phyloP scores from a whole-genome alignment of 768 basidiomycete species.

The Amanita pallidorosea region DNA sequence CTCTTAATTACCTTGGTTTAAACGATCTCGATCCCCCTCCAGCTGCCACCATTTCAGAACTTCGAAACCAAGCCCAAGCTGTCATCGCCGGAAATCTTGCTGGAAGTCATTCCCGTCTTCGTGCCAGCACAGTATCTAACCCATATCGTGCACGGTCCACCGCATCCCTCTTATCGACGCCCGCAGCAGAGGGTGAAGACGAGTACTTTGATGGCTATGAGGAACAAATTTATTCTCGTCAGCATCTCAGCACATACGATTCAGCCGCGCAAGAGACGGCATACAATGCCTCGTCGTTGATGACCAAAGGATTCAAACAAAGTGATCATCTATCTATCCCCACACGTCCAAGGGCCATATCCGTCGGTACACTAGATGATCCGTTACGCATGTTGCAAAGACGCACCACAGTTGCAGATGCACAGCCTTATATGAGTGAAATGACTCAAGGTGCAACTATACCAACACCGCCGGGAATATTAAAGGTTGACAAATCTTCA shows the following conservation, averaged over 20 bases:
- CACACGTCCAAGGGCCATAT: constrained; percentile 70
- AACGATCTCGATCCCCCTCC: constrained; percentile 66
- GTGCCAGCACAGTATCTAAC: constrained; percentile 89
- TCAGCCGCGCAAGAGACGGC: constrained; percentile 36
- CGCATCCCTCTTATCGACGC: constrained; percentile 51
- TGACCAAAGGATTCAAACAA: constrained; percentile 66
- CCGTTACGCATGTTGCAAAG: constrained; percentile 62
- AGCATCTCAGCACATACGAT: constrained; percentile 56
- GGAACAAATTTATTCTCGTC: constrained; percentile 37
- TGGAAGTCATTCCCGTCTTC: constrained; percentile 59
- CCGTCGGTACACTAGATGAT: constrained; percentile 82
- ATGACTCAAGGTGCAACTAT: constrained; percentile 30
- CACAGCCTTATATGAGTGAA: constrained; percentile 51
- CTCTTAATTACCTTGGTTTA: constrained; percentile 92
- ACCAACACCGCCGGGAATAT: constrained; percentile 37
- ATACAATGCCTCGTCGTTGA: constrained; percentile 46
- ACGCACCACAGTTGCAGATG: constrained; percentile 41
- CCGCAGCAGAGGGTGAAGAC: constrained; percentile 68
- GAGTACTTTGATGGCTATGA: constrained; percentile 58
- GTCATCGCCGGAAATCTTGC: constrained; percentile 79
- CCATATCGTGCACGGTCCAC: constrained; percentile 71
- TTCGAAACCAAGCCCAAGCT: constrained; percentile 83
- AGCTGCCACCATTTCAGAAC: constrained; percentile 80
- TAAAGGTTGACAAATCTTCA: constrained; percentile 50
- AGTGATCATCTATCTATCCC: constrained; percentile 51